phyloP scores from a whole-genome alignment of 148 eudicot genomes.

The Polygonum maritimum region DNA sequence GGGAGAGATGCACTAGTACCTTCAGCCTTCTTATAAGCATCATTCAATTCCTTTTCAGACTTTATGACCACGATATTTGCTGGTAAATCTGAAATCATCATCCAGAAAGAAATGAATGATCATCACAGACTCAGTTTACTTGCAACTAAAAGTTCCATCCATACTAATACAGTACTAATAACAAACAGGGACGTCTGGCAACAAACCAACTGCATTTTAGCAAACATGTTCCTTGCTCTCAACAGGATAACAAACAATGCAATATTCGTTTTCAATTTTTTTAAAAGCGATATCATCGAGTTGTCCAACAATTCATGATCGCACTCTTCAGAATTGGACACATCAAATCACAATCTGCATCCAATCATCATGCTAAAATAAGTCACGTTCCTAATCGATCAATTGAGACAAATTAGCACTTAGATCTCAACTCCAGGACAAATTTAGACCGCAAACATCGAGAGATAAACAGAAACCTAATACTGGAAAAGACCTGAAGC shows the following conservation, averaged over 20 bases:
- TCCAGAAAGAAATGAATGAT: neutral
- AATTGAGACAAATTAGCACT: neutral
- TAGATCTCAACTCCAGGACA: neutral
- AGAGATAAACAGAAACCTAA: neutral
- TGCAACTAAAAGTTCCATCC: neutral
- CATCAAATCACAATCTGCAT: neutral
- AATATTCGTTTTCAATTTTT: no score
- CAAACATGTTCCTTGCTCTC: neutral
- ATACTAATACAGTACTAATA: neutral
- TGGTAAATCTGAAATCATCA: conserved; percentile 27
- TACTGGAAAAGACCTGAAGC: neutral
- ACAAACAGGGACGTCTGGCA: neutral
- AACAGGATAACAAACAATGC: neutral
- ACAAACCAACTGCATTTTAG: neutral
- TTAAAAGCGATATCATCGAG: neutral
- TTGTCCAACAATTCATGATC: neutral
- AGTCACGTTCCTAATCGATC: neutral
- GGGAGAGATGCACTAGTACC: conserved; percentile 31
- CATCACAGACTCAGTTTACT: neutral
- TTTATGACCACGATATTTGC: conserved; percentile 54
- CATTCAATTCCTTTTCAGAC: conserved; percentile 64
- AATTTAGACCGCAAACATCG: neutral
- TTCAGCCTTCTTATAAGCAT: conserved; percentile 52
- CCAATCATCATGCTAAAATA: neutral
- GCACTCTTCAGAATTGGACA: neutral